These are phyloP conservation scores for Oryza rufipogon DNA, from an alignment of 176 grass and related monocot genomes.

Conservation along the genomic window DNA sequence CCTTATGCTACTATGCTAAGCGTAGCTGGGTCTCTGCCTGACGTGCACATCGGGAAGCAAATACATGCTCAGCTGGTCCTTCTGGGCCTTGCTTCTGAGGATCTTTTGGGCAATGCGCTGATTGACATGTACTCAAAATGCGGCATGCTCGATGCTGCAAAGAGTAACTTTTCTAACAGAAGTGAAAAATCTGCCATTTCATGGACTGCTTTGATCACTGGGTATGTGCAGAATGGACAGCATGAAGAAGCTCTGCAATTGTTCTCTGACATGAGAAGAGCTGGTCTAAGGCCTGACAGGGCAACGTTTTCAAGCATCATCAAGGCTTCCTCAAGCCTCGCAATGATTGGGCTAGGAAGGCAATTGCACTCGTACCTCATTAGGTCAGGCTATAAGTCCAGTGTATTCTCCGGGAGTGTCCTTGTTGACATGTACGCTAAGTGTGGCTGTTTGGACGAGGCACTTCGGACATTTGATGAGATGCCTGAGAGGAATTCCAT, in stretches of 20 bases:
- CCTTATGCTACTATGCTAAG: slow-evolving; percentile 79
- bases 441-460: slow-evolving; percentile 70
- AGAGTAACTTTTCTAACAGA: slow-evolving; percentile 53
- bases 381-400: slow-evolving; percentile 60
- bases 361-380: slow-evolving; percentile 65
- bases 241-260: slow-evolving; percentile 55
- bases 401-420: slow-evolving; percentile 67
- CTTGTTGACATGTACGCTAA: slow-evolving; percentile 95
- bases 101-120: slow-evolving; percentile 64
- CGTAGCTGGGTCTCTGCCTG: slow-evolving; percentile 55
- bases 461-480: slow-evolving; percentile 65
- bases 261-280: slow-evolving; percentile 64
- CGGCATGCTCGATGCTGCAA: slow-evolving; percentile 49
- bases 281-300: slow-evolving; percentile 55
- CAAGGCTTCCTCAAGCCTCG: slow-evolving; percentile 65
- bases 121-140: slow-evolving; percentile 83
- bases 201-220: slow-evolving; percentile 68
- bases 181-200: slow-evolving; percentile 50
- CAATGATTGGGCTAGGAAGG: slow-evolving; percentile 58
- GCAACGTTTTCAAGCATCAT: slow-evolving; percentile 69
- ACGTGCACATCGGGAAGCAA: slow-evolving; percentile 73
- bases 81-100: slow-evolving; percentile 48
- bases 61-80: slow-evolving; percentile 74
- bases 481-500: slow-evolving; percentile 80
- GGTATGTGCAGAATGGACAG: slow-evolving; percentile 61